phyloP scores from a whole-genome alignment of 202 grass and related monocot species.

The Schoenoplectus triqueter region DNA sequence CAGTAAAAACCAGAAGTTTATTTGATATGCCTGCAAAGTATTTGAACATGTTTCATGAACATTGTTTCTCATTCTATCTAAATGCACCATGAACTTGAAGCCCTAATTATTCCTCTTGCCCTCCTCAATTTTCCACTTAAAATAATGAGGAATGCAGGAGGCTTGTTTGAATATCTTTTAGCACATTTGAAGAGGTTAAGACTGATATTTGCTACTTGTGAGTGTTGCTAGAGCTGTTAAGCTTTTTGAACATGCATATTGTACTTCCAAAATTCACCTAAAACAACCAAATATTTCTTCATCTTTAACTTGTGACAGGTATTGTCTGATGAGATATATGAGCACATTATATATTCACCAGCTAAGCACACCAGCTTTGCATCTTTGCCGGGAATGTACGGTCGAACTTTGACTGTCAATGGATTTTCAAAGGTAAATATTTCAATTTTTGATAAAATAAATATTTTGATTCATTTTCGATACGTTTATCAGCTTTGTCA shows the following conservation, averaged over 20 bases:
- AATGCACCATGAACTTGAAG: not conserved
- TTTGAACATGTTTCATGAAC: not conserved
- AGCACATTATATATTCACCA: conserved; percentile 92
- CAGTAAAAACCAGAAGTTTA: not conserved
- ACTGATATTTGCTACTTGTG: not conserved
- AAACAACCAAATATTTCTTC: conserved; percentile 5
- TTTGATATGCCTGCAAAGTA: not conserved
- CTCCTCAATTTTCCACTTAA: not conserved
- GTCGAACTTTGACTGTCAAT: conserved; percentile 88
- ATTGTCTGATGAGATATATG: conserved; percentile 90
- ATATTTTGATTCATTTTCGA: too few relatives aligned
- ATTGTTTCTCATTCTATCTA: not conserved
- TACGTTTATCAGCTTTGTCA: not conserved
- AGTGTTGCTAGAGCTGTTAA: not conserved
- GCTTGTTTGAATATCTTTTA: conserved; percentile 10
- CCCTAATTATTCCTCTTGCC: not conserved
- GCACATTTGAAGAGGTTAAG: conserved; percentile 7
- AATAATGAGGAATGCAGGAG: not conserved
- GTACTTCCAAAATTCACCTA: conserved; percentile 10
- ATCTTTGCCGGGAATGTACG: conserved; percentile 91
- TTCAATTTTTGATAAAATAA: conserved; percentile 15
- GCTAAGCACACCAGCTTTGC: conserved; percentile 94
- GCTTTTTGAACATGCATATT: conserved; percentile 15
- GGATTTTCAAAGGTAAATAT: conserved; percentile 89
- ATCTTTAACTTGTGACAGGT: conserved; percentile 53